Evolutionary conservation across 495 filamentous ascomycete species (phyloP).

Genomic region (Aspergillus bridgeri): DNA sequence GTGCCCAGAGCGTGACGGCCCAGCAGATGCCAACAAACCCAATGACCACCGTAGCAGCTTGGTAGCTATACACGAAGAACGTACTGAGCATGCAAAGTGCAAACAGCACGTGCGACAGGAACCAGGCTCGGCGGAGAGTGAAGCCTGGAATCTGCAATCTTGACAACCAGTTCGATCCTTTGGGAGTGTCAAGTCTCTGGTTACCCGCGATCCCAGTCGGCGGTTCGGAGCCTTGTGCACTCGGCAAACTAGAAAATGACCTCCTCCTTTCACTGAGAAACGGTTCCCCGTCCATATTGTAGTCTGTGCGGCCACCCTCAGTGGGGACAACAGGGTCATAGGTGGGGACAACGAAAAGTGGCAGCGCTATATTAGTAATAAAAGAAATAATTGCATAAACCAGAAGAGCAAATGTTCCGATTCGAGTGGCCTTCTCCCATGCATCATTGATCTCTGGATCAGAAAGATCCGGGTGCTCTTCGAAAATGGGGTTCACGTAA

Average conservation of each 20-base stretch:
- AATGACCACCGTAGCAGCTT: constrained; percentile 68
- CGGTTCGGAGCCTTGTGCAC: constrained; percentile 27
- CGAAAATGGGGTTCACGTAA: constrained; percentile 77
- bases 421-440: constrained; percentile 78
- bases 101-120: constrained; percentile 77
- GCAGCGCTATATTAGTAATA: constrained; percentile 71
- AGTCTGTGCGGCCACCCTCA: constrained; percentile 4
- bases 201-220: constrained; percentile 18
- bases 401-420: constrained; percentile 82
- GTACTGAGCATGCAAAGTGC: constrained; percentile 74
- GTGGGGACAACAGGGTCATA: constrained; percentile 38
- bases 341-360: constrained; percentile 75
- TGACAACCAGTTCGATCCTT: constrained; percentile 39
- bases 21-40: constrained; percentile 80
- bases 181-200: constrained; percentile 8
- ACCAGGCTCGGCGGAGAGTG: constrained; percentile 82
- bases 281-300: constrained; percentile 21
- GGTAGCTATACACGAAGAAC: constrained; percentile 64
- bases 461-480: constrained; percentile 70
- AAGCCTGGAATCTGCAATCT: constrained; percentile 70
- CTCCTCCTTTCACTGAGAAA: constrained; percentile 17
- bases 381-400: constrained; percentile 82
- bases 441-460: constrained; percentile 67
- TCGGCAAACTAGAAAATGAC: constrained; percentile 31
- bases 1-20: constrained; percentile 87